Percentiles rank a stretch among this genome's conserved stretches.
phyloP scores from a whole-genome alignment of 176 grass and related monocot genomes.

The Triticum turgidum region DNA sequence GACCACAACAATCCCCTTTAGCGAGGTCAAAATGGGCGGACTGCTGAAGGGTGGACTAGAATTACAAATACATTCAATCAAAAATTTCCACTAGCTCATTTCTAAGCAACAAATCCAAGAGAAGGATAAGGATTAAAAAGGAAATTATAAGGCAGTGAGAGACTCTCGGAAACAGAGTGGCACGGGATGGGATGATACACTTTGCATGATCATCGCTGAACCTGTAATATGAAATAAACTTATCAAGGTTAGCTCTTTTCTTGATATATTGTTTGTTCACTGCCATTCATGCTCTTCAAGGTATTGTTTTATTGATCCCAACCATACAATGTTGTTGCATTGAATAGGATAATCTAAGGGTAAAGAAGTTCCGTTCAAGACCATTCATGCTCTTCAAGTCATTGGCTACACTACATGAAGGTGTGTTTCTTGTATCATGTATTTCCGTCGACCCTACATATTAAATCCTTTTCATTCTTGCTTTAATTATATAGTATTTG shows the following conservation, averaged over 20 bases:
- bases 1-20: too few relatives aligned
- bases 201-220: not conserved
- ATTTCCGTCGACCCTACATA: too few relatives aligned
- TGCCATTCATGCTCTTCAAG: too few relatives aligned
- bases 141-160: not conserved
- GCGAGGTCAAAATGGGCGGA: too few relatives aligned
- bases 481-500: too few relatives aligned
- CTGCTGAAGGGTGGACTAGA: too few relatives aligned
- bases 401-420: not conserved
- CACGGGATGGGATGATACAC: not conserved
- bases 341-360: not conserved
- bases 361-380: not conserved
- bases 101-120: too few relatives aligned
- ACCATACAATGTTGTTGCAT: not conserved
- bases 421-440: too few relatives aligned
- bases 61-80: too few relatives aligned
- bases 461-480: too few relatives aligned
- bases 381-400: too few relatives aligned
- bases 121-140: not conserved
- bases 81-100: too few relatives aligned
- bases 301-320: not conserved
- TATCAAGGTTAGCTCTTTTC: not conserved
- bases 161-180: not conserved
- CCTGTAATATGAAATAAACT: not conserved
- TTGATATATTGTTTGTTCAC: not conserved